Evolutionary conservation across 257 asterid species (phyloP).

Genomic region (Scutellaria minor): DNA sequence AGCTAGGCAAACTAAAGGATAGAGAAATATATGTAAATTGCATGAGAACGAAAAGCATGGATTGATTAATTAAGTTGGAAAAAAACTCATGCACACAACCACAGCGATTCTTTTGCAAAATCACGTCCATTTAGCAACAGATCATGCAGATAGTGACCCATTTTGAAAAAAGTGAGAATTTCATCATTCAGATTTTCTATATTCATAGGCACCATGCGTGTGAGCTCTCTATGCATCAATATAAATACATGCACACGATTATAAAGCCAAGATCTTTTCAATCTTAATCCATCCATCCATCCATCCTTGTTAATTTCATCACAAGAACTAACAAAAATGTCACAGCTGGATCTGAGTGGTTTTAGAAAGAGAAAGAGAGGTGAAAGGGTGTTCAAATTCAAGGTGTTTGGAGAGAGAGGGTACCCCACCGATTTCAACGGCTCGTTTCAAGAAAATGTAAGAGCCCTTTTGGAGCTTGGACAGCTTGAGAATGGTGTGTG

Average conservation of each 20-base stretch:
- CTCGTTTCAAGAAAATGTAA: conserved; percentile 66
- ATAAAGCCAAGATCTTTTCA: conserved; percentile 18
- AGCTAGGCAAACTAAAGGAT: no score
- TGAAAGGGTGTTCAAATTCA: conserved; percentile 80
- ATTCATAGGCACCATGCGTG: conserved; percentile 68
- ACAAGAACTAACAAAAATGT: conserved; percentile 39
- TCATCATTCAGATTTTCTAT: conserved; percentile 35
- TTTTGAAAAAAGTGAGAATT: conserved; percentile 40
- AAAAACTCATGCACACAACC: conserved; percentile 44
- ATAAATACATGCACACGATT: neutral
- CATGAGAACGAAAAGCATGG: conserved; percentile 64
- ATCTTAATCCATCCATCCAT: conserved; percentile 1
- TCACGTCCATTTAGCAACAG: conserved; percentile 42
- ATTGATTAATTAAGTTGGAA: conserved; percentile 34
- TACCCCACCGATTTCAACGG: conserved; percentile 72
- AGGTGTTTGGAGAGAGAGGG: conserved; percentile 78
- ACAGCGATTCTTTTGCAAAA: conserved; percentile 46
- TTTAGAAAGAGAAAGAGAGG: conserved; percentile 77
- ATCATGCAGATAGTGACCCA: conserved; percentile 64
- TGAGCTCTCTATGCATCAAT: conserved; percentile 44
- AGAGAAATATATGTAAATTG: conserved; percentile 1
- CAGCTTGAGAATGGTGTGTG: conserved; percentile 59
- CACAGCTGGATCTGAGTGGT: conserved; percentile 66
- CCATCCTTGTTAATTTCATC: neutral
- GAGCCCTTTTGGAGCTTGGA: conserved; percentile 74